phyloP scores from a whole-genome alignment of 768 basidiomycete species.

The Psilocybe sp. region DNA sequence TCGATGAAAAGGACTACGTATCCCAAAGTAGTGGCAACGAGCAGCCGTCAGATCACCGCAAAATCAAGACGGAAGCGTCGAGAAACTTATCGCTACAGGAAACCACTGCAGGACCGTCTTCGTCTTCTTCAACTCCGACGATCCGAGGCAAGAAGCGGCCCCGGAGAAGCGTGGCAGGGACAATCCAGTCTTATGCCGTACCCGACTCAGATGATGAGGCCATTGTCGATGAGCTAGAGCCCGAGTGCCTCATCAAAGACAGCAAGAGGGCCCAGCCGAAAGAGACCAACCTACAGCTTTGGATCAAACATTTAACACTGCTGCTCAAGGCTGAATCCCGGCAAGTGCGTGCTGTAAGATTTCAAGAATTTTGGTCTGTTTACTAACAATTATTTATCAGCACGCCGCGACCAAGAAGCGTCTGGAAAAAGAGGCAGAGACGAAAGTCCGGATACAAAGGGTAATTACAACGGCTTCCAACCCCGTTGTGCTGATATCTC shows the following conservation, averaged over 20 bases:
- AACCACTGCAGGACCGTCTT: slow-evolving; percentile 17
- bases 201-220: slow-evolving; percentile 73
- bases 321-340: slow-evolving; percentile 65
- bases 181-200: slow-evolving; percentile 57
- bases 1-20: slow-evolving; percentile 68
- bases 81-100: slow-evolving; percentile 19
- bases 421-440: slow-evolving; percentile 43
- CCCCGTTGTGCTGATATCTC: neutral
- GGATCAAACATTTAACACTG: slow-evolving; percentile 64
- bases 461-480: slow-evolving; percentile 30
- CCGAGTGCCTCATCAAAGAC: slow-evolving; percentile 27
- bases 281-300: slow-evolving; percentile 53
- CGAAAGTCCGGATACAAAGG: slow-evolving; percentile 55
- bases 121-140: slow-evolving; percentile 20
- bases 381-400: slow-evolving; percentile 30
- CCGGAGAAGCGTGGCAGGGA: slow-evolving; percentile 50
- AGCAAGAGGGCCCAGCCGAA: slow-evolving; percentile 35
- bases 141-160: slow-evolving; percentile 49
- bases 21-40: slow-evolving; percentile 26
- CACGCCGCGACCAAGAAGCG: slow-evolving; percentile 62
- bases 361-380: neutral
- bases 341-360: slow-evolving; percentile 46
- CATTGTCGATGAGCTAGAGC: slow-evolving; percentile 35
- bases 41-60: slow-evolving; percentile 18
- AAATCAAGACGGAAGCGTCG: slow-evolving; percentile 42